phyloP scores from a whole-genome alignment of 352 stramenopile genomes.

The Pythium biforme region DNA sequence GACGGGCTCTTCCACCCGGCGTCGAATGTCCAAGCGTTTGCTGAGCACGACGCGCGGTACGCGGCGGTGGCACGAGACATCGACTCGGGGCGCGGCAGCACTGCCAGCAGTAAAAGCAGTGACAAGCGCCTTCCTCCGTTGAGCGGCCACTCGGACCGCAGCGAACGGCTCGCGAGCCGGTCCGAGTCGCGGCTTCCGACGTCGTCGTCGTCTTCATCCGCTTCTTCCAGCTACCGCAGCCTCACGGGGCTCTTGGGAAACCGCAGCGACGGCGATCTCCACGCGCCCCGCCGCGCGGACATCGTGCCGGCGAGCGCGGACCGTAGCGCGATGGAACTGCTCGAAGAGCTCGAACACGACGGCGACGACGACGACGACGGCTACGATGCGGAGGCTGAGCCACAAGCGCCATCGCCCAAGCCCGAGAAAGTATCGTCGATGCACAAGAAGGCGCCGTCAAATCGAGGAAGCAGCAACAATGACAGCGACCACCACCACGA shows the following conservation, averaged over 20 bases:
- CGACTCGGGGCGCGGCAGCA: slow-evolving; percentile 1
- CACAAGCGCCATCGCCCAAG: slow-evolving; percentile 7
- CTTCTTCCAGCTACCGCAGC: slow-evolving; percentile 5
- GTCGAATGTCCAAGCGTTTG: slow-evolving; percentile 72
- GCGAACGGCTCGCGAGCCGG: slow-evolving; percentile 28
- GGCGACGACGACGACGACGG: slow-evolving; percentile 16
- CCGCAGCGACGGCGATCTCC: slow-evolving; percentile 61
- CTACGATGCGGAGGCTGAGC: slow-evolving; percentile 7
- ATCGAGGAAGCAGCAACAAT: not conserved
- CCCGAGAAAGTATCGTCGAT: not conserved
- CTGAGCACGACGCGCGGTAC: slow-evolving; percentile 77
- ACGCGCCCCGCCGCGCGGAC: slow-evolving; percentile 42
- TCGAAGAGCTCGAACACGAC: slow-evolving; percentile 38
- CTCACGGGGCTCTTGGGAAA: slow-evolving; percentile 29
- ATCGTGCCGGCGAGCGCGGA: slow-evolving; percentile 57
- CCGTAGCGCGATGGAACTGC: slow-evolving; percentile 51
- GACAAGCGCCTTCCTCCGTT: slow-evolving; percentile 18
- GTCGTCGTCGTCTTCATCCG: slow-evolving; percentile 17
- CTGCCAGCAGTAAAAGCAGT: not conserved
- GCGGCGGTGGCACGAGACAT: slow-evolving; percentile 24
- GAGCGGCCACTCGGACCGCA: slow-evolving; percentile 28
- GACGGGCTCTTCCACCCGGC: slow-evolving; percentile 78
- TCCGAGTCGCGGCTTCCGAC: slow-evolving; percentile 31
- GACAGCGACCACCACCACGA: slow-evolving; percentile 1
- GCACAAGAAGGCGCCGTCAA: not conserved